Conservation (phyloP, 805 yeast species). For the Wickerhamomyces tratensis region DNA sequence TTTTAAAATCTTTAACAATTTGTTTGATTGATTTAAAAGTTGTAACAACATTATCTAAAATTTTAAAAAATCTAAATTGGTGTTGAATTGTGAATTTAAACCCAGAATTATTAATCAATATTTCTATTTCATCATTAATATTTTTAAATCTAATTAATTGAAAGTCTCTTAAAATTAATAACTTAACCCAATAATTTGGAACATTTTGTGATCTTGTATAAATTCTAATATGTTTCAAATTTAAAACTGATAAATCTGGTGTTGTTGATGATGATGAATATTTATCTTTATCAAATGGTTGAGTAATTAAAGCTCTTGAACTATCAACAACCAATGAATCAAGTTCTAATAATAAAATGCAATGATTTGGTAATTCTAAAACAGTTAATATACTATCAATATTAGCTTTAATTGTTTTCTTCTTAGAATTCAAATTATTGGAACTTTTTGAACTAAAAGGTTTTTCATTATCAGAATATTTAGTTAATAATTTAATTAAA, state of each 20-base stretch:
- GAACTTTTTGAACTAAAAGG: neutral
- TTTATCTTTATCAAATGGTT: too few species aligned
- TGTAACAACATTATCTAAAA: slow-evolving; percentile 40
- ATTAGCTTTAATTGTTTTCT: neutral
- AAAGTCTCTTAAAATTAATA: neutral
- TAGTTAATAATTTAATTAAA: neutral
- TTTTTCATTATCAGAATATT: neutral
- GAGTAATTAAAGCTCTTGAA: neutral
- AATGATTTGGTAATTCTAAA: neutral
- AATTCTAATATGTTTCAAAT: neutral
- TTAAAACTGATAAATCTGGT: neutral
- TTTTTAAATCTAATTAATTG: neutral
- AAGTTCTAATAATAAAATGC: neutral
- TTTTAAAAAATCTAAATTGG: slow-evolving; percentile 32
- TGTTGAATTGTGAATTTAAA: slow-evolving; percentile 22
- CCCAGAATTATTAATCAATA: slow-evolving; percentile 9
- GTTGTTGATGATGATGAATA: too few species aligned
- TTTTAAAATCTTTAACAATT: slow-evolving; percentile 30
- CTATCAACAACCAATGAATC: neutral
- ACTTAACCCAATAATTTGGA: neutral
- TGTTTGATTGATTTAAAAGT: slow-evolving; percentile 38
- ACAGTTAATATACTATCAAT: neutral
- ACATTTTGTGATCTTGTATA: neutral
- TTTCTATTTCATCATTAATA: neutral
- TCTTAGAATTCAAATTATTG: neutral